Conservation (phyloP, 2,329 filamentous ascomycete genomes). For the Pseudocercospora cruenta region DNA sequence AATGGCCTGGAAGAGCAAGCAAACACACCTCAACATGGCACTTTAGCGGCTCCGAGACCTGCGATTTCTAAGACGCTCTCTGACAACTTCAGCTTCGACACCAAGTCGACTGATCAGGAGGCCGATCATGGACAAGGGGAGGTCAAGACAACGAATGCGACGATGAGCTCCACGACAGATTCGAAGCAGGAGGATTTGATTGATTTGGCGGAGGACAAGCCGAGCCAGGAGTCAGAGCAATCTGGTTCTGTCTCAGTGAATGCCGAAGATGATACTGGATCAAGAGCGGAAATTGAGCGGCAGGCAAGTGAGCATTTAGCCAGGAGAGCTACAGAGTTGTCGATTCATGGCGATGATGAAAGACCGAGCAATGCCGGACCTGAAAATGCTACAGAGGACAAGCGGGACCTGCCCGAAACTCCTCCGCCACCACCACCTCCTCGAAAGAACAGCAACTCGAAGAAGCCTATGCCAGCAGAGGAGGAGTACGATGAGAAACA, state of each 20-base stretch:
- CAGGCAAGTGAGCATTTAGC: conserved; percentile 39
- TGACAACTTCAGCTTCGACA: conserved; percentile 19
- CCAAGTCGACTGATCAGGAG: not conserved
- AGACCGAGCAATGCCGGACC: conserved; percentile 4
- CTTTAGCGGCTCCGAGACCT: conserved; percentile 20
- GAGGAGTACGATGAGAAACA: conserved; percentile 39
- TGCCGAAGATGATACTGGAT: conserved; percentile 18
- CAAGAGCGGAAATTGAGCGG: conserved; percentile 31
- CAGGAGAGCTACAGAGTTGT: conserved; percentile 34
- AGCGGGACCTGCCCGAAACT: conserved; percentile 30
- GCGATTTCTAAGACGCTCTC: conserved; percentile 20
- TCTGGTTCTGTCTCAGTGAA: not conserved
- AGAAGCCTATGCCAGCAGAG: conserved; percentile 11
- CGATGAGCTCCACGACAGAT: conserved; percentile 8
- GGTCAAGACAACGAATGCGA: conserved; percentile 3
- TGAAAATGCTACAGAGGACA: conserved; percentile 10
- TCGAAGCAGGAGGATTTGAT: conserved; percentile 6
- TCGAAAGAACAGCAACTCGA: conserved; percentile 33
- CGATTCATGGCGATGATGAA: conserved; percentile 12
- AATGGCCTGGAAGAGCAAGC: conserved; percentile 24
- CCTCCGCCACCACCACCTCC: conserved; percentile 38
- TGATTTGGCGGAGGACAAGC: not conserved
- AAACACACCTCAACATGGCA: conserved; percentile 21
- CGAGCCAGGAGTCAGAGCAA: not conserved
- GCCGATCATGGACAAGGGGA: conserved; percentile 1